Conservation (phyloP, 768 basidiomycete genomes). For the Termitomyces sp. region DNA sequence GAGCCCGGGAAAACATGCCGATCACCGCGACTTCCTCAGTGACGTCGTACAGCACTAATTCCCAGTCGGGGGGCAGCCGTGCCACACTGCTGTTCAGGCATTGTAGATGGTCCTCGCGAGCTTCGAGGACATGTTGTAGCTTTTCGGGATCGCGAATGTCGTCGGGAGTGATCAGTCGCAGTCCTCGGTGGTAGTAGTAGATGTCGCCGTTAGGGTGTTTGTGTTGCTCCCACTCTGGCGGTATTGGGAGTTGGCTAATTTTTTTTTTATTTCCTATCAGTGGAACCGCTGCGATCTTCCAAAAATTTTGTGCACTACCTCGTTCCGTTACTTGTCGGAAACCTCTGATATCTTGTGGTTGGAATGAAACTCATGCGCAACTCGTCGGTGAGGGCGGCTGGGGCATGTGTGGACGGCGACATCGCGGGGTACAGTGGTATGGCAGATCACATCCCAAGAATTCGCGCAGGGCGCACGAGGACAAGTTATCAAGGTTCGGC, state of each 20-base stretch:
- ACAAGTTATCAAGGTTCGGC: constrained; percentile 17
- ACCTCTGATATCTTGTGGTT: constrained; percentile 15
- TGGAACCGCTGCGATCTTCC: neutral
- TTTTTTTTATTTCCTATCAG: constrained; percentile 1
- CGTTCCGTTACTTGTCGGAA: constrained; percentile 6
- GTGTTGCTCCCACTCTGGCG: constrained; percentile 28
- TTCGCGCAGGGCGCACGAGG: constrained; percentile 5
- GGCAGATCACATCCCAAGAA: constrained; percentile 7
- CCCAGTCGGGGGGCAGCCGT: constrained; percentile 31
- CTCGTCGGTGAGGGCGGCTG: constrained; percentile 2
- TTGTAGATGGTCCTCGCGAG: constrained; percentile 30
- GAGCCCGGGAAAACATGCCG: constrained; percentile 31
- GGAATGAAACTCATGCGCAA: constrained; percentile 14
- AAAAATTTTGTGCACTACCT: constrained; percentile 5
- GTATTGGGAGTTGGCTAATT: constrained; percentile 4
- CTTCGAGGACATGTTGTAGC: constrained; percentile 27
- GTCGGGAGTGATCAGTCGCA: constrained; percentile 34
- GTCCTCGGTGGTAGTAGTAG: constrained; percentile 33
- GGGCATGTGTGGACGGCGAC: neutral
- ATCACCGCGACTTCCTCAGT: constrained; percentile 27
- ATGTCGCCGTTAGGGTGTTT: constrained; percentile 40
- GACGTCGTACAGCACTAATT: constrained; percentile 34
- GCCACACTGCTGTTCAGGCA: constrained; percentile 24
- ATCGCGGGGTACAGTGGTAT: constrained; percentile 7
- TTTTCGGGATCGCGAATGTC: constrained; percentile 29